Percentiles rank a stretch among this genome's conserved stretches.
Evolutionary conservation across 2,329 filamentous ascomycete species (phyloP).

Genomic region (Fusarium dlaminii): DNA sequence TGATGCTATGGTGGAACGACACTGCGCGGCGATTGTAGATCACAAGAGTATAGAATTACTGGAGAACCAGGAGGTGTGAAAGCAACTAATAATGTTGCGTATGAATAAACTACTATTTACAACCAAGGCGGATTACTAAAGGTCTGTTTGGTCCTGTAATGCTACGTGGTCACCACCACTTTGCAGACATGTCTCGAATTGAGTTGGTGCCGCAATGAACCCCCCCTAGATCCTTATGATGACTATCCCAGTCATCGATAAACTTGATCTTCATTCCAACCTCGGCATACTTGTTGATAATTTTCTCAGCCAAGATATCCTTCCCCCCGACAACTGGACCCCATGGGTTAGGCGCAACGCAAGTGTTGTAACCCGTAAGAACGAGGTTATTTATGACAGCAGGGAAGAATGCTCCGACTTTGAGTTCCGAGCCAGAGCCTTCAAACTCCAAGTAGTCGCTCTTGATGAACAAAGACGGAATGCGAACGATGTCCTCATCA

Average conservation of each 20-base stretch:
- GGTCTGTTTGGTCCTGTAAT: background rate
- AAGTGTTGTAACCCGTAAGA: background rate
- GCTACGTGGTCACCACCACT: background rate
- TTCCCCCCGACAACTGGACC: background rate
- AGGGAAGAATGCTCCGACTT: background rate
- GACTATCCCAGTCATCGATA: background rate
- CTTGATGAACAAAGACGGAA: background rate
- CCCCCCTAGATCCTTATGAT: rapidly evolving
- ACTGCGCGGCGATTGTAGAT: conserved; percentile 19
- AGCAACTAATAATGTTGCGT: background rate
- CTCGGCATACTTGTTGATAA: background rate
- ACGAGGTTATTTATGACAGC: background rate
- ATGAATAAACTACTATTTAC: background rate
- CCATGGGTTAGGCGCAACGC: background rate
- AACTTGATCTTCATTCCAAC: background rate
- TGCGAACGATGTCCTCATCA: background rate
- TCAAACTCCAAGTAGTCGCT: rapidly evolving
- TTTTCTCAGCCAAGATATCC: background rate
- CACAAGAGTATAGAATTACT: conserved; percentile 21
- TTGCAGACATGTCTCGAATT: background rate
- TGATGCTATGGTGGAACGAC: conserved; percentile 8
- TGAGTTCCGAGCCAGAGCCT: rapidly evolving
- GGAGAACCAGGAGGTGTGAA: background rate
- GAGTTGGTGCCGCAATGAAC: background rate
- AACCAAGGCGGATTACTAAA: background rate